Base-by-base conservation (phyloP, 306 rosid species). In the Citrullus amarus region DNA sequence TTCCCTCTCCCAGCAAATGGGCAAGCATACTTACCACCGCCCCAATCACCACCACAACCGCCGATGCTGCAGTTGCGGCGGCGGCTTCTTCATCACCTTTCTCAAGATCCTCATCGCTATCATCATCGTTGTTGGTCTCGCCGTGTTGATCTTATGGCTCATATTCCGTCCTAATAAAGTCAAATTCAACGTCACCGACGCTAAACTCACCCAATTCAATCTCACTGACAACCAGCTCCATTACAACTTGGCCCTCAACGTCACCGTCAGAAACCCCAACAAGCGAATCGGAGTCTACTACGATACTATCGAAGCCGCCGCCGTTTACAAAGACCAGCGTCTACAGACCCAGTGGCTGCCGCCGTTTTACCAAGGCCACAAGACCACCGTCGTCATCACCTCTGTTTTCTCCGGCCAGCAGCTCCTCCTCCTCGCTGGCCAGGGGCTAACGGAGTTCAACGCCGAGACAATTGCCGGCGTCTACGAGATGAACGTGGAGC, bases 231-330 rank as follows among this genome's bases (percentile, higher is more conserved):
- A 77, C 82, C 77, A 75, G 17, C 89, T 91, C 20, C 14, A 74
- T 28, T 88, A 83, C 82, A 54, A 87, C 55, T 87, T 90, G 5
- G 84, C 83, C 0, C 84, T 88, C 75, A 86, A 90, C 81, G n/a
- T 90, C 72, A 61, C 90, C 38, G 28, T 85, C 73, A 90, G 98
- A 1, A 89, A 88, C 85, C 84, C 93, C 43, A 89, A 85, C 89
- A 79, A 59, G 0, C 36, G 86, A 15, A 56, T 91, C 16, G 91
- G 90, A 0, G 38, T 90, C 73, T 88, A 87, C 80, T 68, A 68
- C 54, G 74, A 68, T 7, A n/a, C 18, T 51, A 20, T 90, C 77
- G 88, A 88, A 43, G 84, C 88, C 57, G 44, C 61, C 5, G 85
- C 85, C 7, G 39, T 85, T 28, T 90, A 88, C 82, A 51, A 88